Base-by-base conservation (phyloP, 2,329 filamentous ascomycete genomes). In the Cordyceps farinosa region DNA sequence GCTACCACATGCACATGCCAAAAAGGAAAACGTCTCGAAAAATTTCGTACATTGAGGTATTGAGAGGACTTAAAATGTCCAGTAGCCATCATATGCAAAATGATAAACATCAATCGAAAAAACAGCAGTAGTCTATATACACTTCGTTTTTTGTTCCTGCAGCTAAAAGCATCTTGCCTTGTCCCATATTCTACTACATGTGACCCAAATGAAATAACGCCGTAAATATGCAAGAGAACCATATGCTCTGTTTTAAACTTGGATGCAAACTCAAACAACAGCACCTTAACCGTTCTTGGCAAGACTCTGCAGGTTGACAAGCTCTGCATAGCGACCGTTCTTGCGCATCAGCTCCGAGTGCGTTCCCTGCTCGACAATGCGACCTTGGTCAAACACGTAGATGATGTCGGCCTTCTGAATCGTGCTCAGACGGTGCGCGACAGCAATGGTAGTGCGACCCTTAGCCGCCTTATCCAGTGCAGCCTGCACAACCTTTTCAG, bases 361-460 rank as follows among this genome's bases (percentile, higher is more conserved):
- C 9, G 87, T 92, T 5, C 94, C 94, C 68, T 85, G 84, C 79
- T 98, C 94, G 1, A 96, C 90, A 50, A 98, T 86, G 65, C 86
- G 84, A 8, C 94, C 95, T 70, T 91, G 88, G 74, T 97, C 93
- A 73, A 98, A 95, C n/a, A 98, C 94, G 68, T 96, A 97, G 69
- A 98, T 98, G 55, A 94, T 79, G 72, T 98, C 94, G 0, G 94
- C 94, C 73, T 95, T 93, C 73, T 97, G 92, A 65, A 98, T 97
- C 0, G 95, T 97, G 71, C 88, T 92, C 6, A 99, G 79, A 30
- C 95, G 84, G 76, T 99, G 94, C 3, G 95, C 95, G 1, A 99
- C 94, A 1, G 94, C 93, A 66, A 99, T 95, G 0, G 94, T 98
- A 7, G 92, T 96, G 58, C 92, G 85, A 51, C 88, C 92, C 79